Percentiles rank a stretch among this genome's conserved stretches.
Evolutionary conservation across 2,329 filamentous ascomycete species (phyloP).

Genomic region (Diaporthe sp.): DNA sequence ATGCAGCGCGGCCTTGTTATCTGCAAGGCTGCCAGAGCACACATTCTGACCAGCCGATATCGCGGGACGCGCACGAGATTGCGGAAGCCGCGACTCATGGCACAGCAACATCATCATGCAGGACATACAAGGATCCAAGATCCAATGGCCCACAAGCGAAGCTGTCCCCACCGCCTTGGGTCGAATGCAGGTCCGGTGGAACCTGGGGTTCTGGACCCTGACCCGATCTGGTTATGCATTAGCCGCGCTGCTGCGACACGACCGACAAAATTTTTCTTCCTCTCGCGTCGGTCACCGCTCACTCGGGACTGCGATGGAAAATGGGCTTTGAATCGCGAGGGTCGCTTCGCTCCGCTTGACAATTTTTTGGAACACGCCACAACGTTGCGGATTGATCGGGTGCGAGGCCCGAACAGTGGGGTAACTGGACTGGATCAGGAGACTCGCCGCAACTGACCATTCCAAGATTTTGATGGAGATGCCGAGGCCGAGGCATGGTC

Average conservation of each 20-base stretch:
- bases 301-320: background rate
- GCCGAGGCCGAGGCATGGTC: constrained; percentile 6
- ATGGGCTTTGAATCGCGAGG: background rate
- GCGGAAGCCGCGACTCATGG: constrained; percentile 35
- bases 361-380: background rate
- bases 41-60: constrained; percentile 34
- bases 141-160: constrained; percentile 33
- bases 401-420: background rate
- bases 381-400: background rate
- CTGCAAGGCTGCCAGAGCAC: constrained; percentile 9
- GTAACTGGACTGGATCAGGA: background rate
- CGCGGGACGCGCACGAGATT: constrained; percentile 32
- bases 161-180: constrained; percentile 34
- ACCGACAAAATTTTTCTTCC: background rate
- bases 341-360: background rate
- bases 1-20: constrained; percentile 31
- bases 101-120: constrained; percentile 40
- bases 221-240: constrained; percentile 22
- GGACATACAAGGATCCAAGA: constrained; percentile 35
- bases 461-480: background rate
- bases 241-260: constrained; percentile 6
- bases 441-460: constrained; percentile 3
- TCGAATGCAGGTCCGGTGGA: constrained; percentile 36
- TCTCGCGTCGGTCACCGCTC: constrained; percentile 12
- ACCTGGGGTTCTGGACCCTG: constrained; percentile 29